Conservation (phyloP, 2,329 filamentous ascomycete genomes). For the Cladobotryum protrusum region DNA sequence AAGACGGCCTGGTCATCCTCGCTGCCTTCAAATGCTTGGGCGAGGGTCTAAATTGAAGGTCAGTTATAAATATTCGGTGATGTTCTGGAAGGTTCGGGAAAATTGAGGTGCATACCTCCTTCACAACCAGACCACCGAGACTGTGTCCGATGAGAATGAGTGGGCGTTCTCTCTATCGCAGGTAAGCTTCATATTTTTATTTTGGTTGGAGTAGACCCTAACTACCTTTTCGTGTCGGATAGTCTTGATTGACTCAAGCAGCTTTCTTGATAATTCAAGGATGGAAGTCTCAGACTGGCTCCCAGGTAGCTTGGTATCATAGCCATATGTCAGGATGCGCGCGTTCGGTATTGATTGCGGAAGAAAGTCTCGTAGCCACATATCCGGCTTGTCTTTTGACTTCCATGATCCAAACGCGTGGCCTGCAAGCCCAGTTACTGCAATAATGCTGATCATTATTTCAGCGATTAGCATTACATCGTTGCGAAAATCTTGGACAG, state of each 20-base stretch:
- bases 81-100: neutral
- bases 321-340: slow-evolving; percentile 25
- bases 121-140: slow-evolving; percentile 21
- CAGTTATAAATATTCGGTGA: too few species aligned
- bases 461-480: too few species aligned
- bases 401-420: slow-evolving; percentile 26
- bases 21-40: slow-evolving; percentile 10
- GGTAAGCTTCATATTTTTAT: neutral
- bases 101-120: slow-evolving; percentile 5
- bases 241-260: neutral
- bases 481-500: too few species aligned
- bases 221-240: neutral
- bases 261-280: neutral
- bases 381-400: slow-evolving; percentile 15
- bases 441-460: slow-evolving; percentile 18
- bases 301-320: slow-evolving; percentile 20
- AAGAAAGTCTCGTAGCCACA: slow-evolving; percentile 26
- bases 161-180: neutral
- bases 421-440: slow-evolving; percentile 23
- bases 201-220: neutral
- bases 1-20: slow-evolving; percentile 8
- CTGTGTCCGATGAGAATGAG: slow-evolving; percentile 17
- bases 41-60: slow-evolving; percentile 12
- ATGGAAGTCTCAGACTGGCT: slow-evolving; percentile 19
- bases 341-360: slow-evolving; percentile 16